phyloP scores from a whole-genome alignment of 805 yeast genomes.

The Candida xiaguanensis region DNA sequence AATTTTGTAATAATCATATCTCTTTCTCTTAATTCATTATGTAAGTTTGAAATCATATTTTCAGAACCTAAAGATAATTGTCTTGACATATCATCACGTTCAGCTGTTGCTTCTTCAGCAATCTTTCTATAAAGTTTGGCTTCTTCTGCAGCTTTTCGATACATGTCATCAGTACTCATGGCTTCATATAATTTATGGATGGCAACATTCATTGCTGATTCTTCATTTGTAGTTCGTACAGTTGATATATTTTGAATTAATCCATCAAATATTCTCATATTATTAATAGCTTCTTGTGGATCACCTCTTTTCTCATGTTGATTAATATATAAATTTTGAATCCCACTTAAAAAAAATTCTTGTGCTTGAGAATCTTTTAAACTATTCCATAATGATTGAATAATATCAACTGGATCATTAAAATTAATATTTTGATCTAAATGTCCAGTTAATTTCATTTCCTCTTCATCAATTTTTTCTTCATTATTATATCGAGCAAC shows the following conservation, averaged over 20 bases:
- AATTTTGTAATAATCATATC: constrained; percentile 55
- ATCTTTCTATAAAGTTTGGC: constrained; percentile 48
- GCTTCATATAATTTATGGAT: constrained; percentile 69
- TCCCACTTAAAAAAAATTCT: constrained; percentile 54
- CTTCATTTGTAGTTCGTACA: constrained; percentile 46
- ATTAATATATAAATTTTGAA: constrained; percentile 62
- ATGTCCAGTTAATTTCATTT: constrained; percentile 30
- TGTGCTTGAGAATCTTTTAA: constrained; percentile 59
- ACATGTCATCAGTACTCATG: constrained; percentile 82
- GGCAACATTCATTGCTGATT: constrained; percentile 62
- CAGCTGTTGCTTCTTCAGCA: constrained; percentile 56
- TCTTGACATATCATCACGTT: constrained; percentile 57
- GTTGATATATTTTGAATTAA: constrained; percentile 58
- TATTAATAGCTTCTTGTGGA: constrained; percentile 43
- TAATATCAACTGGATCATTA: constrained; percentile 69
- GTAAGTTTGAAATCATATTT: constrained; percentile 59
- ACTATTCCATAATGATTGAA: constrained; percentile 54
- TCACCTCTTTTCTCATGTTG: constrained; percentile 49
- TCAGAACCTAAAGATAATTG: constrained; percentile 75
- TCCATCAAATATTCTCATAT: constrained; percentile 62
- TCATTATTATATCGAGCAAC: constrained; percentile 57
- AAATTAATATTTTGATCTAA: constrained; percentile 48
- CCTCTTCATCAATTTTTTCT: constrained; percentile 54
- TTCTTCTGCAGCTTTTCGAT: constrained; percentile 61
- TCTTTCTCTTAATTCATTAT: constrained; percentile 61